These are phyloP conservation scores for Penicillium sp. DNA, from an alignment of 2,329 filamentous ascomycete species.

Conservation along the genomic window DNA sequence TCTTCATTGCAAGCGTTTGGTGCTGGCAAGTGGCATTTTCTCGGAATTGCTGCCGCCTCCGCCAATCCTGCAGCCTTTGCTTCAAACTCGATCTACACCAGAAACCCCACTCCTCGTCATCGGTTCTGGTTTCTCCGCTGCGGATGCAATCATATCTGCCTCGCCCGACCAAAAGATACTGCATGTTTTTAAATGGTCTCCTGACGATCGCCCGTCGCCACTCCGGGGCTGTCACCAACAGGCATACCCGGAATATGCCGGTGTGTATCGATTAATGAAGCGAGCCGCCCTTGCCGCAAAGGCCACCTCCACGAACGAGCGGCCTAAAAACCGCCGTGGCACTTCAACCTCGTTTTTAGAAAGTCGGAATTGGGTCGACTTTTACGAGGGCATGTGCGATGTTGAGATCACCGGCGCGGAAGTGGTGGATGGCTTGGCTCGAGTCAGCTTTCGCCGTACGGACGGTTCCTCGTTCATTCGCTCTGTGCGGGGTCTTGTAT, in stretches of 20 bases:
- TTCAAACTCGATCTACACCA: conserved; percentile 27
- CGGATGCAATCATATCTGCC: conserved; percentile 56
- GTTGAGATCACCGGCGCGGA: conserved; percentile 44
- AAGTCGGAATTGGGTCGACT: conserved; percentile 46
- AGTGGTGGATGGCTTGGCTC: conserved; percentile 28
- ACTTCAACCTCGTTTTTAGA: conserved; percentile 46
- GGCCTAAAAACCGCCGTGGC: conserved; percentile 26
- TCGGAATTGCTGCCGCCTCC: conserved; percentile 51
- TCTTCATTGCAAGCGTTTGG: conserved; percentile 52
- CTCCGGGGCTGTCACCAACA: conserved; percentile 55
- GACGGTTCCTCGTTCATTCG: conserved; percentile 45
- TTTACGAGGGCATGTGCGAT: conserved; percentile 55
- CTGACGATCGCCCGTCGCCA: conserved; percentile 52
- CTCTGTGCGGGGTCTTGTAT: conserved; percentile 48
- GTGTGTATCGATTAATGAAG: conserved; percentile 58
- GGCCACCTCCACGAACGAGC: conserved; percentile 14
- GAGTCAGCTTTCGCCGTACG: conserved; percentile 42
- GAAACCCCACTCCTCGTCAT: conserved; percentile 50
- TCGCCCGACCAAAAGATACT: conserved; percentile 41
- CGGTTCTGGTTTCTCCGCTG: conserved; percentile 59
- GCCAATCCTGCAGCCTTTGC: conserved; percentile 46
- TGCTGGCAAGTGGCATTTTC: conserved; percentile 57
- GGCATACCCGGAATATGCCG: conserved; percentile 59
- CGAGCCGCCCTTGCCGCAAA: conserved; percentile 37
- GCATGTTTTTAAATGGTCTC: conserved; percentile 59